A percentile compares a stretch with the other conserved stretches of the same genome.
Conservation (phyloP, 2,329 filamentous ascomycete genomes). For the Arthrobotrys pseudoclavata region DNA sequence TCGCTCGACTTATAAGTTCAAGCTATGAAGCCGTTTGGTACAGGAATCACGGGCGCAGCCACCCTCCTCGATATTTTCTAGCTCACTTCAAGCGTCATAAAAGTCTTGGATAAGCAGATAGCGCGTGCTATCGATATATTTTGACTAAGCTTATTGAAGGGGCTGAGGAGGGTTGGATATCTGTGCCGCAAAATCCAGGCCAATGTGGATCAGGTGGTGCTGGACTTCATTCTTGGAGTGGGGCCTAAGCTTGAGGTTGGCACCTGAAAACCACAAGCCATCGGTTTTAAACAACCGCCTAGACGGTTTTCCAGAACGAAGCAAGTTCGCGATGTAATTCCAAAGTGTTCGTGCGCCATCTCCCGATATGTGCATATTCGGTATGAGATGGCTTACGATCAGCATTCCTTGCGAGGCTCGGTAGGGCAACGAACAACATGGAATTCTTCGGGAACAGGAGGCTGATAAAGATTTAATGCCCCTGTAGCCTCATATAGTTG, state of each 20-base stretch:
- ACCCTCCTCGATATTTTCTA: constrained; percentile 17
- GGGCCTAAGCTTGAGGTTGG: constrained; percentile 1
- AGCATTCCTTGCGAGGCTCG: constrained; percentile 38
- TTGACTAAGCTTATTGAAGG: constrained; percentile 15
- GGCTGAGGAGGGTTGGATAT: constrained; percentile 21
- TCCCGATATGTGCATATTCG: constrained; percentile 12
- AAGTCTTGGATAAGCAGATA: constrained; percentile 25
- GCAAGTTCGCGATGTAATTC: constrained; percentile 34
- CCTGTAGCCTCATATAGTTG: background rate
- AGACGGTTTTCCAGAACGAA: constrained; percentile 26
- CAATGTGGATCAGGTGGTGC: constrained; percentile 6
- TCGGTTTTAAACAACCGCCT: constrained; percentile 18
- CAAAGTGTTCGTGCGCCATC: constrained; percentile 14
- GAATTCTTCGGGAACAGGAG: constrained; percentile 44
- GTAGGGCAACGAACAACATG: constrained; percentile 22
- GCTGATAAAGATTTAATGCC: constrained; percentile 9
- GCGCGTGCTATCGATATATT: constrained; percentile 19
- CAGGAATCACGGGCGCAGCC: background rate
- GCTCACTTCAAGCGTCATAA: constrained; percentile 9
- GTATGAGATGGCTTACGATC: constrained; percentile 27
- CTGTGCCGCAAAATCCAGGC: background rate
- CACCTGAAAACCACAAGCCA: constrained; percentile 9
- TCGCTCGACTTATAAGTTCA: constrained; percentile 18
- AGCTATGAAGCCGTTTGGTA: background rate
- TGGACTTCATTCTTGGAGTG: constrained; percentile 28